Percentiles rank a stretch among this genome's conserved stretches.
phyloP scores from a whole-genome alignment of 345 rosid species.

The Raphanus sativus region DNA sequence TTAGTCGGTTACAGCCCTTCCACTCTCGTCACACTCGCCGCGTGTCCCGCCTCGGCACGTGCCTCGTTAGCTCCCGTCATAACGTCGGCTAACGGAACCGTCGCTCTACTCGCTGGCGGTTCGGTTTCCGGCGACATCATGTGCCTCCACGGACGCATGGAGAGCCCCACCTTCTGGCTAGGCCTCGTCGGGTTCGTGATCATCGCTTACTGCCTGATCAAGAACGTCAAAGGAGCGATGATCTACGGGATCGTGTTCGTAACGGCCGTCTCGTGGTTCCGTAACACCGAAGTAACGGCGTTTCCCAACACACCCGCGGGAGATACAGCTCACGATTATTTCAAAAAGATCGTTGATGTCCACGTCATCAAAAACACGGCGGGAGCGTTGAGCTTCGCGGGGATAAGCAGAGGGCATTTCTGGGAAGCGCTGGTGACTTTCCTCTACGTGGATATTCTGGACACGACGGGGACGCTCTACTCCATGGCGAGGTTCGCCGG shows the following conservation, averaged over 20 bases:
- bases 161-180: slow-evolving; percentile 83
- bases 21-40: slow-evolving; percentile 78
- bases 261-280: slow-evolving; percentile 88
- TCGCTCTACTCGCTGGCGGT: slow-evolving; percentile 57
- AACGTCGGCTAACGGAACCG: slow-evolving; percentile 64
- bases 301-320: slow-evolving; percentile 70
- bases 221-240: slow-evolving; percentile 82
- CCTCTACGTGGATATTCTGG: slow-evolving; percentile 81
- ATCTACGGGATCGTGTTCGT: slow-evolving; percentile 85
- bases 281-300: slow-evolving; percentile 69
- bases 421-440: slow-evolving; percentile 91
- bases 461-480: slow-evolving; percentile 84
- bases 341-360: slow-evolving; percentile 77
- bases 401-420: slow-evolving; percentile 57
- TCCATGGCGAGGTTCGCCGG: slow-evolving; percentile 95
- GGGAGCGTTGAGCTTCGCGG: slow-evolving; percentile 70
- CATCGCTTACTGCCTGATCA: slow-evolving; percentile 77
- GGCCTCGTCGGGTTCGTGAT: slow-evolving; percentile 85
- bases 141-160: slow-evolving; percentile 68
- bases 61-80: slow-evolving; percentile 66
- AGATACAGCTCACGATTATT: slow-evolving; percentile 60
- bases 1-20: slow-evolving; percentile 79
- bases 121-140: slow-evolving; percentile 55
- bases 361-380: slow-evolving; percentile 69
- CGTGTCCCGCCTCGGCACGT: slow-evolving; percentile 70